phyloP scores from a whole-genome alignment of 2,329 filamentous ascomycete species.

The Trichoderma polysporum region DNA sequence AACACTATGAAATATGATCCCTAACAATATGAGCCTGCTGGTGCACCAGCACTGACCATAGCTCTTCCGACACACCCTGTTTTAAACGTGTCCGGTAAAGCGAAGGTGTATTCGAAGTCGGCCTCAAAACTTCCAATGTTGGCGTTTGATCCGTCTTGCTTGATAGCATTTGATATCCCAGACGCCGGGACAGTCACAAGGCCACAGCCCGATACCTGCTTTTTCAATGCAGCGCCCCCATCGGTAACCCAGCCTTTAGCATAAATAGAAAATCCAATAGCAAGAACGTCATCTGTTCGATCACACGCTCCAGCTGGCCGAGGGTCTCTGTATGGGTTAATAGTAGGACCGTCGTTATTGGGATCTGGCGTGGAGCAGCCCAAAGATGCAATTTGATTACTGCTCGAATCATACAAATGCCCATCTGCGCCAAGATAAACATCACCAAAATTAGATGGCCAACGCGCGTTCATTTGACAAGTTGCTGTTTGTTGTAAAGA shows the following conservation, averaged over 20 bases:
- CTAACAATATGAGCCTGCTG: not conserved
- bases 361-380: not conserved
- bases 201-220: not conserved
- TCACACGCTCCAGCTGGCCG: not conserved
- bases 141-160: not conserved
- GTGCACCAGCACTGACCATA: not conserved
- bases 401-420: constrained; percentile 16
- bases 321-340: constrained; percentile 15
- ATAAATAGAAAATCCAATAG: not conserved
- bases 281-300: not conserved
- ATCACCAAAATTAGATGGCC: constrained; percentile 21
- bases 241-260: not conserved
- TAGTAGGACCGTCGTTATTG: constrained; percentile 3
- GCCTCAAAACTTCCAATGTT: not conserved
- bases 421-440: constrained; percentile 18
- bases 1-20: too few species aligned
- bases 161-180: not conserved
- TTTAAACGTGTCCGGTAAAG: not conserved
- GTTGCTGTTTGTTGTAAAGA: not conserved
- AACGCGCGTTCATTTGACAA: constrained; percentile 14
- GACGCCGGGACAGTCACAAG: not conserved
- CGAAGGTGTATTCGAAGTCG: not conserved
- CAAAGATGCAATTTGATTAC: constrained; percentile 21
- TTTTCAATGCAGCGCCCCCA: not conserved
- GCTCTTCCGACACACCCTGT: not conserved